Percentiles rank a stretch among this genome's conserved stretches.
phyloP scores from a whole-genome alignment of 495 filamentous ascomycete genomes.

The Daldinia childiae region DNA sequence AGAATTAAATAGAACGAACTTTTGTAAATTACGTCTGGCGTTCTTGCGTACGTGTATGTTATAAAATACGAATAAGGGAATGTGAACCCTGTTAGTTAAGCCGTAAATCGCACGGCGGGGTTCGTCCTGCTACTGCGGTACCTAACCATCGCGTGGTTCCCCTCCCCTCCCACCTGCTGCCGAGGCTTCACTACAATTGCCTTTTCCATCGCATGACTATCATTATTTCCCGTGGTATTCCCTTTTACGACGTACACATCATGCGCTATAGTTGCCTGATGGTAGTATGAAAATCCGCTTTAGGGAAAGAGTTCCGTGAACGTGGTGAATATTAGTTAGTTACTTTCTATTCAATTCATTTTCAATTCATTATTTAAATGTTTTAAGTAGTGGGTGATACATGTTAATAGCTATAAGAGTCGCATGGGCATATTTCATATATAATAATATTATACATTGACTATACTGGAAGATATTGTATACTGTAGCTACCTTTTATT shows the following conservation, averaged over 20 bases:
- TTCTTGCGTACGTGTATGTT: no score
- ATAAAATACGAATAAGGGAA: not conserved
- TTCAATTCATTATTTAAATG: not conserved
- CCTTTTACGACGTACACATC: not conserved
- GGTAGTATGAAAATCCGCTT: not conserved
- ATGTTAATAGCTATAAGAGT: no score
- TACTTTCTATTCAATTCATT: not conserved
- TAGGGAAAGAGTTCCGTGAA: not conserved
- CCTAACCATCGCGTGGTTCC: slow-evolving; percentile 5
- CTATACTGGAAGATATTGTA: no score
- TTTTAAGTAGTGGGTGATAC: not conserved
- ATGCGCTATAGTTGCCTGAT: not conserved
- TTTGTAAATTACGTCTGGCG: not conserved
- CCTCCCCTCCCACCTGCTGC: slow-evolving; percentile 8
- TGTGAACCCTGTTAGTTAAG: slow-evolving; percentile 1
- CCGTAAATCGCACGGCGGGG: slow-evolving; percentile 8
- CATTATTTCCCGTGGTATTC: not conserved
- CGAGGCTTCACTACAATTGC: slow-evolving; percentile 1
- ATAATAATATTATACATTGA: no score
- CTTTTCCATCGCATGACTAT: slow-evolving; percentile 5
- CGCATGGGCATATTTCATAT: no score
- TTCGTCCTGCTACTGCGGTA: not conserved
- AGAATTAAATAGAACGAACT: not conserved
- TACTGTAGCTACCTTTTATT: no score
- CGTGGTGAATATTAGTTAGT: not conserved